Evolutionary conservation across 306 rosid genomes (phyloP), one percentile per base, ranked within the genome.

Genomic region (Glycine tomentella): DNA sequence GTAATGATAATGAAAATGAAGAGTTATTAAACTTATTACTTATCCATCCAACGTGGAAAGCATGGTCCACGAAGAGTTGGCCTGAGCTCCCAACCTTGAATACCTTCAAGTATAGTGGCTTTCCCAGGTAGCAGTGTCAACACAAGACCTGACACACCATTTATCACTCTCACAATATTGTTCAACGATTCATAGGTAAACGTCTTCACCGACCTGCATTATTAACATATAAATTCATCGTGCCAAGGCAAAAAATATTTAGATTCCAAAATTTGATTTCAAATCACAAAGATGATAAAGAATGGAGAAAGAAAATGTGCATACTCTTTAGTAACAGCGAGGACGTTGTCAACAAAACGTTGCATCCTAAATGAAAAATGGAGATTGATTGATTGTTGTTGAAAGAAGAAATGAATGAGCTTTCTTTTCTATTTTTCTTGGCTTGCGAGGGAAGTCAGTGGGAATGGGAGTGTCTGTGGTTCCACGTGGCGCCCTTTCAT

Each of bases 41-140:
- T 85, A 51, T 92, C 97, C 98, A 95, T 95, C 98, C 98, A 95
- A 34, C 98, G 97, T 0, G 98, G 98, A 64, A 95, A 80, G n/a
- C 95, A 91, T 9, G 98, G 97, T 61, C 97, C 98, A 3, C 97
- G 95, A 69, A 95, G 88, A 44, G 97, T 90, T 8, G 98, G 97
- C 81, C 91, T 83, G 70, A 92, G 98, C 84, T 95, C 98, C 98
- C 98, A 95, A 69, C 97, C 98, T 72, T 95, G 93, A 77, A 92
- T 87, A 44, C 98, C 97, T 91, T 92, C 97, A 52, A 95, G 98
- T 46, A 92, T 90, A 53, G 55, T 84, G 59, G 95, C 89, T 56
- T 86, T 95, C 66, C 97, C 98, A 0, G 98, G 98, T 73, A 95
- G 83, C 59, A 92, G 40, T 12, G 91, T 72, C 86, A 95, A 74